Conservation (phyloP, 306 rosid genomes). For the Cyclanthera cordifolia region DNA sequence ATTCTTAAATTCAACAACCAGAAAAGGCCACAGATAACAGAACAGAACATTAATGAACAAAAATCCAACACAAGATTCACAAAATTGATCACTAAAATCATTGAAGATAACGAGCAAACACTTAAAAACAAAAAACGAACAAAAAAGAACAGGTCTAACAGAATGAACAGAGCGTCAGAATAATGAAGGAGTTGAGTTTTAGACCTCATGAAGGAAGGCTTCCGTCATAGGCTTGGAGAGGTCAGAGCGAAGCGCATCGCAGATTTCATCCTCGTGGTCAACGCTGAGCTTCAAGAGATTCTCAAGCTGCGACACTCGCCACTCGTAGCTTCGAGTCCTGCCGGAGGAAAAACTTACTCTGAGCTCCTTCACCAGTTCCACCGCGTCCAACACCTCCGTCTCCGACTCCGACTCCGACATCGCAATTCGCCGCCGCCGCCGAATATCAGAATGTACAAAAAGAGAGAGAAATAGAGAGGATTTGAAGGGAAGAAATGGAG, state of each 20-base stretch:
- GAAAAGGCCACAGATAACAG: background rate
- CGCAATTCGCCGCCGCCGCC: background rate
- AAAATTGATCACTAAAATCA: too few relatives aligned
- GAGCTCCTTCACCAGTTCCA: slow-evolving; percentile 16
- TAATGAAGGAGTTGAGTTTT: background rate
- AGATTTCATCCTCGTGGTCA: slow-evolving; percentile 26
- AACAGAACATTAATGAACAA: background rate
- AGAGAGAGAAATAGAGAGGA: background rate
- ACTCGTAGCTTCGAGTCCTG: slow-evolving; percentile 28
- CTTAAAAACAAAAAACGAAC: too few relatives aligned
- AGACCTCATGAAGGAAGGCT: slow-evolving; percentile 51
- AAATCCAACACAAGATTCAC: background rate
- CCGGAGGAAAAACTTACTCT: slow-evolving; percentile 13
- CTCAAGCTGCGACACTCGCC: slow-evolving; percentile 35
- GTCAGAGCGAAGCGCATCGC: slow-evolving; percentile 35
- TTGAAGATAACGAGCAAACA: too few relatives aligned
- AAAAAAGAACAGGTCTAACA: too few relatives aligned
- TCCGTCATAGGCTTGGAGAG: slow-evolving; percentile 60
- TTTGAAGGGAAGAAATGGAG: background rate
- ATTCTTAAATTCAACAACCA: background rate
- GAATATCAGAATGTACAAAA: background rate
- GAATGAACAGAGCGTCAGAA: background rate
- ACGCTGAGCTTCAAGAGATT: slow-evolving; percentile 12
- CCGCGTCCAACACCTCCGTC: slow-evolving; percentile 13
- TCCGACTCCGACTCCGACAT: background rate